These are phyloP conservation scores for Alternaria infectoria DNA, from an alignment of 2,329 filamentous ascomycete species.

Conservation along the genomic window DNA sequence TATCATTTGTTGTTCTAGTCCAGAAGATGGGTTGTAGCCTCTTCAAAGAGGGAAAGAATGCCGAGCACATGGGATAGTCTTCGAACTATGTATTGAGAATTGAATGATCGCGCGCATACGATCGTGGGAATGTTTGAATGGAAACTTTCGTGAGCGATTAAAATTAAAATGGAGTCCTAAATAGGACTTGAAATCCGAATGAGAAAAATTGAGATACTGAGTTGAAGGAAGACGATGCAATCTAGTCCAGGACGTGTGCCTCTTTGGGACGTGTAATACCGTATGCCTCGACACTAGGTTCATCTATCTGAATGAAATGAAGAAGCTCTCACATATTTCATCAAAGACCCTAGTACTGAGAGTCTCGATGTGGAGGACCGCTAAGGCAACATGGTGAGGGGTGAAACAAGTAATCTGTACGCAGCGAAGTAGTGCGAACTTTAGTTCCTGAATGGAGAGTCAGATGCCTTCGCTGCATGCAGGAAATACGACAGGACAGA, in stretches of 20 bases:
- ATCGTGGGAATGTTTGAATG: neutral
- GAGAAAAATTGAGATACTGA: neutral
- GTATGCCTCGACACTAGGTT: no score
- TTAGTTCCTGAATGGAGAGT: neutral
- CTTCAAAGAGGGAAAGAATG: neutral
- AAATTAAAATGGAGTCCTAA: rapidly evolving
- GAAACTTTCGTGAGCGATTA: neutral
- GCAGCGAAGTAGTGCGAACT: neutral
- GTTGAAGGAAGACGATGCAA: neutral
- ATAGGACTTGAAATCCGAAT: neutral
- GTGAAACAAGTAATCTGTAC: neutral
- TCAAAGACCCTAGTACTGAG: neutral
- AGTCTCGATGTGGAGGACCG: neutral
- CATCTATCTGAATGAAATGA: neutral
- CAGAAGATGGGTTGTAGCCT: neutral
- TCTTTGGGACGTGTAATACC: neutral
- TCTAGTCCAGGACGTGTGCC: neutral
- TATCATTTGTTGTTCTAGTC: neutral
- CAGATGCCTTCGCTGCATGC: neutral
- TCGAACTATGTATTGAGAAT: no score
- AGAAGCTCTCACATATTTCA: neutral
- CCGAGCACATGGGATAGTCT: neutral
- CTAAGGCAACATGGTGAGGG: neutral
- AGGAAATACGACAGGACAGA: neutral
- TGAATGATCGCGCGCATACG: neutral